These are phyloP conservation scores for Arachnopeziza araneosa DNA, from an alignment of 2,329 filamentous ascomycete genomes.

Conservation along the genomic window DNA sequence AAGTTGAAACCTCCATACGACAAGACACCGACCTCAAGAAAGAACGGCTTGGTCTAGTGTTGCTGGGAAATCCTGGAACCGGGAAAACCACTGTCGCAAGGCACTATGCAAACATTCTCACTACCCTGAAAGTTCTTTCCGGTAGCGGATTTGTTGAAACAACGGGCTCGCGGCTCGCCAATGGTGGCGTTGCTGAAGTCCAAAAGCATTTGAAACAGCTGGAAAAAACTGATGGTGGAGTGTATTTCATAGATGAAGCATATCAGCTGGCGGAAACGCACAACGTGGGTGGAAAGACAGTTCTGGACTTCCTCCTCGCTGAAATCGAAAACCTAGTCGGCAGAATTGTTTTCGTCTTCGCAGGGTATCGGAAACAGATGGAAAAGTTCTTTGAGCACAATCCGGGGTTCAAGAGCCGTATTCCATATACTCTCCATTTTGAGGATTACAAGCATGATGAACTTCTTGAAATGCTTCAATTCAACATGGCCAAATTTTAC, in stretches of 20 bases:
- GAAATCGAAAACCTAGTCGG: conserved; percentile 68
- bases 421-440: conserved; percentile 62
- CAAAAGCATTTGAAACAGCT: conserved; percentile 53
- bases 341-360: conserved; percentile 66
- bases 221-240: conserved; percentile 60
- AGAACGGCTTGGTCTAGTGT: conserved; percentile 56
- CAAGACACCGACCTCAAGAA: conserved; percentile 49
- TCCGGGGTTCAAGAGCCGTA: conserved; percentile 62
- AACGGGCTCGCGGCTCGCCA: conserved; percentile 61
- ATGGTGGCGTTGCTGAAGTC: conserved; percentile 52
- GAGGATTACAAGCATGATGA: conserved; percentile 63
- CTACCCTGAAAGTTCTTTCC: conserved; percentile 55
- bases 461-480: conserved; percentile 53
- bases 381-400: conserved; percentile 72
- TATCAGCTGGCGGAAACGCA: conserved; percentile 64
- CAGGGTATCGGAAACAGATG: conserved; percentile 71
- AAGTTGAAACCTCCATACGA: conserved; percentile 53
- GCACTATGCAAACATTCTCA: conserved; percentile 61
- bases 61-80: conserved; percentile 72
- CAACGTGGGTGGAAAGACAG: conserved; percentile 50
- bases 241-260: conserved; percentile 73
- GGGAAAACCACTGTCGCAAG: conserved; percentile 69
- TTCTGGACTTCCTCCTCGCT: conserved; percentile 65
- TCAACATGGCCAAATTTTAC: conserved; percentile 50
- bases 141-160: conserved; percentile 59